Evolutionary conservation across 192 early-diverging fungal genomes (phyloP), one percentile per base, ranked within the genome.

Genomic region (Gonapodya prolifera): DNA sequence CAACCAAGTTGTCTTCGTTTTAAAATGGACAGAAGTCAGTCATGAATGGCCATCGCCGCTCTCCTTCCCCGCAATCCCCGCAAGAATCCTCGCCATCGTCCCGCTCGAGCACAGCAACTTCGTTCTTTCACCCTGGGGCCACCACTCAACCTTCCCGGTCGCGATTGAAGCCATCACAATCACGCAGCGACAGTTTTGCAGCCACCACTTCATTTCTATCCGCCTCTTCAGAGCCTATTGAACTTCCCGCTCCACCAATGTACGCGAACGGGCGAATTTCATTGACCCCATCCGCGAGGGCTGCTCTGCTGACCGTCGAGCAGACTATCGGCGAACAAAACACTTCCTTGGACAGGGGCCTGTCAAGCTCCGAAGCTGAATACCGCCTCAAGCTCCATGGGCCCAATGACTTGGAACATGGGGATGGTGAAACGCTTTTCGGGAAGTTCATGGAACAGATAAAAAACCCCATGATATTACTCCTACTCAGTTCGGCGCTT

Each of bases 371-470:
- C 1, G 84, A 91, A 77, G 83, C 86, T 13, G 71, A 69, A 35
- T 77, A 77, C 18, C 81, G 88, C 28, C 82, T 82, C 1, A 75
- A 76, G 35, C 79, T 85, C 18, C 82, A 87, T 70, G 93, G 93
- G 0, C 75, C 79, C 16, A 94, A 94, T 77, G 90, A 92, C 77
- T 83, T 94, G 73, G 86, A 89, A 34, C 77, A 83, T 23, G 88
- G 87, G 35, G 89, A 92, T 34, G 86, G 86, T 16, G 93, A 95
- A 71, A 79, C 89, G 23, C 35, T 92, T 30, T 77, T 86, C 30
- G 73, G 86, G 29, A 95, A 94, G 82, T 93, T 94, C 77, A 36
- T 91, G n/a, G 94, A 95, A 34, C 91, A 91, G 78, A 93, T 95
- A 80, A 90, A 94, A 76, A 92, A 95, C 82, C 93, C 93, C 0